These are phyloP conservation scores for Globisporangium splendens DNA, from an alignment of 352 stramenopile genomes.

Conservation along the genomic window DNA sequence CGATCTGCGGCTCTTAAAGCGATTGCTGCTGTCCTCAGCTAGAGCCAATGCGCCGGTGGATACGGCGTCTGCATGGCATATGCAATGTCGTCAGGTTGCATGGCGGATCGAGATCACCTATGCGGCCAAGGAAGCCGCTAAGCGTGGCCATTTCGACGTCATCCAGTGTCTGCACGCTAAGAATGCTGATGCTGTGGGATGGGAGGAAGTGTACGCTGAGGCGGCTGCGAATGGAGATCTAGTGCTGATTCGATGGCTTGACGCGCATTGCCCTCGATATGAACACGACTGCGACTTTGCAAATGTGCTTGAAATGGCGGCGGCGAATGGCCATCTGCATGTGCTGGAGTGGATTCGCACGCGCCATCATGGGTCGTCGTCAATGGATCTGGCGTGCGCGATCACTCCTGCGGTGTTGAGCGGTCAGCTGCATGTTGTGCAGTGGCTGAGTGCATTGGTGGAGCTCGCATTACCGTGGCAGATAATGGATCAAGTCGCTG, in stretches of 20 bases:
- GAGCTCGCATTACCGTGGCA: neutral
- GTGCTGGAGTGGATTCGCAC: conserved; percentile 1
- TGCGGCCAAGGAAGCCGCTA: conserved; percentile 12
- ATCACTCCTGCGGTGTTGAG: neutral
- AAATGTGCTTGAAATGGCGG: neutral
- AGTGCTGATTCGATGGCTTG: neutral
- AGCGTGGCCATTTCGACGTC: conserved; percentile 11
- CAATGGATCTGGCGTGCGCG: neutral
- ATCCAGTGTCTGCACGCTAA: neutral
- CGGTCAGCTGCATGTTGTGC: neutral
- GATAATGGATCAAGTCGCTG: neutral
- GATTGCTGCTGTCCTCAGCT: conserved; percentile 11
- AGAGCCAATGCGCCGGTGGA: neutral
- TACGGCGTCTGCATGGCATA: too few species aligned
- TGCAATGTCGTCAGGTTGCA: neutral
- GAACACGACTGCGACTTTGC: neutral
- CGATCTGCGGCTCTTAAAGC: conserved; percentile 17
- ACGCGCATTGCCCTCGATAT: conserved; percentile 6
- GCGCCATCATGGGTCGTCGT: neutral
- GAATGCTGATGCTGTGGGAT: neutral
- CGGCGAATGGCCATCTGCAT: conserved; percentile 17
- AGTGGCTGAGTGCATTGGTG: neutral
- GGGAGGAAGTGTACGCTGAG: neutral
- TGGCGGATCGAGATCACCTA: conserved; percentile 5
- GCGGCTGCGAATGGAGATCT: neutral